These are phyloP conservation scores for Euphorbia lathyris DNA, from an alignment of 345 rosid genomes.

Conservation along the genomic window DNA sequence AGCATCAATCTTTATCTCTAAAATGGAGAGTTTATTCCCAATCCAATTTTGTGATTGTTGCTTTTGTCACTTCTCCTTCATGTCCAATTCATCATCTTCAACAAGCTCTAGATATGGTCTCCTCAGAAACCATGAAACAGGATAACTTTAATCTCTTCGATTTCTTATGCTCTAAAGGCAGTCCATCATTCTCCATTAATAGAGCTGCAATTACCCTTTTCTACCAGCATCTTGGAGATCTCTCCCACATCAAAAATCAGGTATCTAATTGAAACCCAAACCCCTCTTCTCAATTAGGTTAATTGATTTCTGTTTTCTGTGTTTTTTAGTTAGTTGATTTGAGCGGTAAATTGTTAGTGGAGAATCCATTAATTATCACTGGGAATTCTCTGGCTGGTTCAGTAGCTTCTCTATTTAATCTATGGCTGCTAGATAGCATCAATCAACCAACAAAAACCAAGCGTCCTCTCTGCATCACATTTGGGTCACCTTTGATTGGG, in stretches of 20 bases:
- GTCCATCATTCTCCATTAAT: constrained; percentile 38
- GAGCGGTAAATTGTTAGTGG: not conserved
- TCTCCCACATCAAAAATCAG: constrained; percentile 36
- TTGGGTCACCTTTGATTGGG: constrained; percentile 59
- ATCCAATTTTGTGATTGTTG: constrained; percentile 24
- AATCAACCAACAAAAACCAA: not conserved
- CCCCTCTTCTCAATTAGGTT: constrained; percentile 1
- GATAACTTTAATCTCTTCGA: constrained; percentile 23
- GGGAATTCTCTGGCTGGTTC: constrained; percentile 66
- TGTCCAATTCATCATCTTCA: constrained; percentile 18
- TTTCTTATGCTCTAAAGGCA: constrained; percentile 39
- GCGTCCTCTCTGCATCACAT: constrained; percentile 64
- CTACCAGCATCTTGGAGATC: constrained; percentile 18
- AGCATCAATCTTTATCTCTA: constrained; percentile 13
- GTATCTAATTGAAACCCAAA: too few species aligned
- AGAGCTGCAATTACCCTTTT: constrained; percentile 41
- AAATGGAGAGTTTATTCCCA: constrained; percentile 14
- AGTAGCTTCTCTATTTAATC: constrained; percentile 62
- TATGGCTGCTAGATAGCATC: constrained; percentile 50
- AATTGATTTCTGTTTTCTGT: not conserved
- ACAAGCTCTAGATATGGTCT: constrained; percentile 20
- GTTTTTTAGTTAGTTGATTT: constrained; percentile 12
- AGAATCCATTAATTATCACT: constrained; percentile 41
- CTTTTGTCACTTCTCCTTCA: constrained; percentile 37
- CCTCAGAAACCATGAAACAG: constrained; percentile 26